Evolutionary conservation across 2,329 filamentous ascomycete genomes (phyloP).

Genomic region (Colletotrichum sp.): DNA sequence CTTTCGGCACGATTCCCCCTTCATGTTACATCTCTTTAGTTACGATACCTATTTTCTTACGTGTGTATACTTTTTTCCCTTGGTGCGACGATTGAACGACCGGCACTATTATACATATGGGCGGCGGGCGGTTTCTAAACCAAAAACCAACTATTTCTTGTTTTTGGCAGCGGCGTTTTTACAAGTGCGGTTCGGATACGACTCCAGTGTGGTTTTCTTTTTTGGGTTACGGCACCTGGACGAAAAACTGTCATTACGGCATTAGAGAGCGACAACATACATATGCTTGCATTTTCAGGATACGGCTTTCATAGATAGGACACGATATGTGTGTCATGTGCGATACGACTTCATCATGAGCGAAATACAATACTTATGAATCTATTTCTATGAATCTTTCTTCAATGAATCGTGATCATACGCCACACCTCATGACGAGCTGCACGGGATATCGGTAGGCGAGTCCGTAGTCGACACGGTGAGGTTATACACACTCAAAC

Average conservation of each 20-base stretch:
- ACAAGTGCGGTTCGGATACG: not conserved
- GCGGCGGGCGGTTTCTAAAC: not conserved
- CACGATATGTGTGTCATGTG: not conserved
- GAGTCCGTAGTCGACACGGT: slow-evolving; percentile 3
- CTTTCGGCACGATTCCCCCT: not conserved
- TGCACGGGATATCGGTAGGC: slow-evolving; percentile 4
- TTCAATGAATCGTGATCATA: not conserved
- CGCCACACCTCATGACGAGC: not conserved
- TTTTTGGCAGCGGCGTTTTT: not conserved
- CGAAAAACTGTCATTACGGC: slow-evolving; percentile 8
- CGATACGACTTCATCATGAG: not conserved
- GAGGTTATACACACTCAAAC: slow-evolving; percentile 11
- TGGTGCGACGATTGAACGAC: slow-evolving; percentile 5
- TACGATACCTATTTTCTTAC: slow-evolving; percentile 10
- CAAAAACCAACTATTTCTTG: not conserved
- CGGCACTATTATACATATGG: not conserved
- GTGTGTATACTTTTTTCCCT: not conserved
- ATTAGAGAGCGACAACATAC: not conserved
- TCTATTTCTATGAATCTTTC: rapidly evolving
- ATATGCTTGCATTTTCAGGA: not conserved
- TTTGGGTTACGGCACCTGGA: not conserved
- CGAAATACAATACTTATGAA: not conserved
- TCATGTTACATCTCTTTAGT: not conserved
- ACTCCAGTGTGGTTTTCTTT: not conserved
- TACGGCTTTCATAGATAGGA: not conserved